Percentiles rank a stretch among this genome's conserved stretches.
These are phyloP conservation scores for Pichia sp. DNA, from an alignment of 1,139 yeast genomes.

Conservation along the genomic window DNA sequence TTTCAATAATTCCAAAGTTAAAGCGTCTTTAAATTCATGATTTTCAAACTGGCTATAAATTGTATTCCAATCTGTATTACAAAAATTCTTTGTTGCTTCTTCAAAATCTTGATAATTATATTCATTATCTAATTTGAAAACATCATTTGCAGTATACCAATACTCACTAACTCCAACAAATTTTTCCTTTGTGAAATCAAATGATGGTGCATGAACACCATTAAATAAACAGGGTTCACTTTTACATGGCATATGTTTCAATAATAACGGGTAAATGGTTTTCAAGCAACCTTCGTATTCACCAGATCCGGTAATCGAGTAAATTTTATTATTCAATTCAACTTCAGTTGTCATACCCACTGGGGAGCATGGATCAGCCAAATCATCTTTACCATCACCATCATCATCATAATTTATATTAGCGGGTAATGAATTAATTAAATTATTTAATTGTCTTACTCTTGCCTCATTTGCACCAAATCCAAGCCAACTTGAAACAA, in stretches of 20 bases:
- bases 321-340: constrained; percentile 38
- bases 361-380: constrained; percentile 70
- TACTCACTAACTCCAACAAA: constrained; percentile 78
- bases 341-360: constrained; percentile 45
- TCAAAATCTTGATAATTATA: constrained; percentile 59
- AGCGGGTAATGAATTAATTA: constrained; percentile 39
- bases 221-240: constrained; percentile 73
- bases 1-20: constrained; percentile 41
- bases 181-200: constrained; percentile 62
- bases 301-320: constrained; percentile 57
- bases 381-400: constrained; percentile 27
- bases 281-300: constrained; percentile 60
- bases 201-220: constrained; percentile 72
- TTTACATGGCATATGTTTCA: constrained; percentile 66
- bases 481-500: constrained; percentile 79
- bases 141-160: constrained; percentile 82
- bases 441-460: constrained; percentile 51
- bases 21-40: constrained; percentile 45
- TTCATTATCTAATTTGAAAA: constrained; percentile 71
- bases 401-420: constrained; percentile 38
- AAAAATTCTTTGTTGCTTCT: constrained; percentile 51
- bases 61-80: constrained; percentile 58
- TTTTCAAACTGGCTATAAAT: constrained; percentile 43
- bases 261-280: constrained; percentile 60
- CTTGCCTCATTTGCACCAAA: constrained; percentile 82